Base-by-base conservation (phyloP, 2,329 filamentous ascomycete species). In the Fusarium tanahbumbuense region DNA sequence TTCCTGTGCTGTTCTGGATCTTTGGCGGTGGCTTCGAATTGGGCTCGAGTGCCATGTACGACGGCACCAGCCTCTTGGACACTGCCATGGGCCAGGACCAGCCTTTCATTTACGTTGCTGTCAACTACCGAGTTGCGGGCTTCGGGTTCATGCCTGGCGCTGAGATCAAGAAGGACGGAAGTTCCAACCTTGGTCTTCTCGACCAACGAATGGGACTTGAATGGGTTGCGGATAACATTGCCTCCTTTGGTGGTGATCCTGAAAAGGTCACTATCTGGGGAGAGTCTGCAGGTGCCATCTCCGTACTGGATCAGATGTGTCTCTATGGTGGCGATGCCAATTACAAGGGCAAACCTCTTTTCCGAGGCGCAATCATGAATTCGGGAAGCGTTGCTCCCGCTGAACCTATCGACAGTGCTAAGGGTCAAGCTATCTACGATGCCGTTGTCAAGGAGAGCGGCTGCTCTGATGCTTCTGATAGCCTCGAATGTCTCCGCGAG, bases 241-340 rank as follows among this genome's bases (percentile, higher is more conserved):
- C 82, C 2, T 84, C 88, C 0, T 97, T 96, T 75, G 93, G 93
- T 12, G 93, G 93, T 16, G 92, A 95, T 76, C 90, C 92, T 0
- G 82, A 84, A n/a, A 92, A 91, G 77, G 91, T 94, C 8, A 94
- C 92, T 0, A 90, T 95, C 63, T 93, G 90, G 90, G 92, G 92
- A 27, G 89, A 94, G 76, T 89, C 86, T 4, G 90, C 91, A 0
- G 90, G 91, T 1, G 82, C 88, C 16, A 93, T 94, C 67, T 93
- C 91, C 0, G 91, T 93, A 2, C 86, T 91, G 50, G 88, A 94
- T 73, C 93, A 95, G 72, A 93, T 93, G 87, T 82, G 88, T 2
- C 82, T 94, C 13, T 93, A 92, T 71, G 86, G 88, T 34, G 92
- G 93, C 9, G 83, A 95, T 77, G 87, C 88, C 76, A 89, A 83